Evolutionary conservation across 257 asterid species (phyloP), one percentile per base, ranked within the genome.

Genomic region (Ophiorrhiza pumila): DNA sequence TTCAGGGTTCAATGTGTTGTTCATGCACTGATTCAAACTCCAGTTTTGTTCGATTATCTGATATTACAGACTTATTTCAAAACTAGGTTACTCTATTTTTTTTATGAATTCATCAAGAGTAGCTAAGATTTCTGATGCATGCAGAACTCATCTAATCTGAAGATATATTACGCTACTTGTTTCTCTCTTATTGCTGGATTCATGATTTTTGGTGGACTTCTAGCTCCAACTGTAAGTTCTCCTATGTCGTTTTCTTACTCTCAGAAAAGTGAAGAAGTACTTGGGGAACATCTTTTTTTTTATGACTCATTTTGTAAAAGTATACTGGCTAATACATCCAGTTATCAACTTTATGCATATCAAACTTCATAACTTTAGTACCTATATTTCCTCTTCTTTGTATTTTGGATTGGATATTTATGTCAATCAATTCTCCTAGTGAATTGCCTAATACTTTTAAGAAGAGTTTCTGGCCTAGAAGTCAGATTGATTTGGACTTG

Each of bases 161-260:
- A 81, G 79, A 83, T 85, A 71, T 94, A 94, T 72, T 90, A 94
- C 65, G 99, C 97, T 61, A 75, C 88, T 62, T 94, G 99, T 74
- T 81, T 91, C 81, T 88, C 97, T 66, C 97, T 94, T 78, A 91
- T 94, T 25, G 88, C 96, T 7, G 97, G 97, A 65, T 47, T 91
- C 83, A 94, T 94, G 90, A 80, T 91, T 74, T 94, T 94, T 74
- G 99, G 99, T 27, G 97, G 99, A 82, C 95, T 94, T 69, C 84
- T 94, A 50, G 99, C 99, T 34, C 97, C 99, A 65, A 66, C 87
- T 59, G 97, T 94, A 85, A 88, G 98, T 79, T 83, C 58, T 41
- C 14, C 41, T 23, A 34, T 42, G 46, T 75, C 35, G 29, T 64
- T 69, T 43, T 53, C 35, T 5, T 32, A 62, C 23, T 65, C 9